phyloP scores from a whole-genome alignment of 306 rosid species.

The Vigna hirtella region DNA sequence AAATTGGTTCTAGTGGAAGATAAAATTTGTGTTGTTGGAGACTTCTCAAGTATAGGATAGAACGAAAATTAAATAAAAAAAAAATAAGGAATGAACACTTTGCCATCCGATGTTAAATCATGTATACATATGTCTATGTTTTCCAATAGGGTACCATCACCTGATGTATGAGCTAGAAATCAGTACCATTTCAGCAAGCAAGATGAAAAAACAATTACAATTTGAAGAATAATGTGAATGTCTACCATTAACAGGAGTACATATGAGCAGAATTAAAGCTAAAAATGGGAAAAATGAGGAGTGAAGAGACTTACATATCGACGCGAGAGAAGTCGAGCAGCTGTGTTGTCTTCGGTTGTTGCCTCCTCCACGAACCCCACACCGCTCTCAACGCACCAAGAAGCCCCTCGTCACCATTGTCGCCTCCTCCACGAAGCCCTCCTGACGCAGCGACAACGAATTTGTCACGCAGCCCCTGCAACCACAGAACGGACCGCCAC shows the following conservation, averaged over 20 bases:
- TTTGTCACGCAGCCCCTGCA: too few relatives aligned
- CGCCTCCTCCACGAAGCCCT: too few relatives aligned
- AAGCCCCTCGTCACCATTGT: too few relatives aligned
- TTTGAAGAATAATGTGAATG: constrained; percentile 18
- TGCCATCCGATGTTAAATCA: background rate
- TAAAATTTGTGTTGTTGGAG: background rate
- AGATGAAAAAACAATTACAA: constrained; percentile 30
- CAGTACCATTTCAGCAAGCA: constrained; percentile 28
- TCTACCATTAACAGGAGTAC: background rate
- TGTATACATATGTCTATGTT: background rate
- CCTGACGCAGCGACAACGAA: too few relatives aligned
- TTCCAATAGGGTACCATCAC: constrained; percentile 22
- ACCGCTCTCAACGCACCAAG: too few relatives aligned
- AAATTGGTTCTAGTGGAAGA: constrained; percentile 35
- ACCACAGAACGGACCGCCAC: too few relatives aligned
- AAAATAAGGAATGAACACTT: background rate
- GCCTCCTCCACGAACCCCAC: too few relatives aligned
- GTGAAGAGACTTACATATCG: too few relatives aligned
- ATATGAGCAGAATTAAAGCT: background rate
- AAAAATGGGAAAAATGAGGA: too few relatives aligned
- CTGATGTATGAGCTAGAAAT: constrained; percentile 19
- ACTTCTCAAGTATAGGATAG: constrained; percentile 18
- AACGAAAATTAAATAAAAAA: background rate
- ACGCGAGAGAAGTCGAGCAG: too few relatives aligned
- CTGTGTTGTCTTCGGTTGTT: too few relatives aligned